phyloP scores from a whole-genome alignment of 129 eudicot species.

The Pseudognaphalium luteoalbum region DNA sequence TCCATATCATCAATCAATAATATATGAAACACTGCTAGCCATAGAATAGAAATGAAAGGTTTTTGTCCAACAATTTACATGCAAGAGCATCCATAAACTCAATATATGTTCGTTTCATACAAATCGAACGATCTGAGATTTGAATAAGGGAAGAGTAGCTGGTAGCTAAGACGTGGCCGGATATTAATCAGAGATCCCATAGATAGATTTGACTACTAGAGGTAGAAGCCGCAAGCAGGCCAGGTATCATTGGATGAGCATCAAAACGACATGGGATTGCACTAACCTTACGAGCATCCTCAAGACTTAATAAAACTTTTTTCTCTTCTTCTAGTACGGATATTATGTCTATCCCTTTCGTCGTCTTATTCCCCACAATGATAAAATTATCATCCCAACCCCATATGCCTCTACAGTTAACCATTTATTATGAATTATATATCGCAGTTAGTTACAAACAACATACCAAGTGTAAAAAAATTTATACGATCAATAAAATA shows the following conservation, averaged over 20 bases:
- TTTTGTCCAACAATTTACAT: too few relatives aligned
- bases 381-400: constrained; percentile 15
- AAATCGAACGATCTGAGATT: too few relatives aligned
- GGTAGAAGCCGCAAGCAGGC: constrained; percentile 6
- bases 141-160: too few relatives aligned
- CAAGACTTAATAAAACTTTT: background rate
- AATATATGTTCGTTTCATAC: too few relatives aligned
- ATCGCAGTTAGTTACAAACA: too few relatives aligned
- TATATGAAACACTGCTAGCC: too few relatives aligned
- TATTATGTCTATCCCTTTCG: constrained; percentile 8
- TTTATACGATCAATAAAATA: background rate
- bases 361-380: background rate
- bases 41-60: too few relatives aligned
- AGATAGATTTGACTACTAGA: constrained; percentile 6
- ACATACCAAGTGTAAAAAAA: too few relatives aligned
- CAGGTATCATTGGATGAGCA: constrained; percentile 21
- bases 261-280: constrained; percentile 18
- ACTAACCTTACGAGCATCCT: background rate
- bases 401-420: constrained; percentile 12
- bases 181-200: constrained; percentile 7
- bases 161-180: background rate
- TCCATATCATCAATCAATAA: too few relatives aligned
- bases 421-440: too few relatives aligned
- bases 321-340: background rate
- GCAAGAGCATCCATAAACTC: too few relatives aligned